Conservation (phyloP, 495 filamentous ascomycete genomes). For the Talaromyces stipitatus region DNA sequence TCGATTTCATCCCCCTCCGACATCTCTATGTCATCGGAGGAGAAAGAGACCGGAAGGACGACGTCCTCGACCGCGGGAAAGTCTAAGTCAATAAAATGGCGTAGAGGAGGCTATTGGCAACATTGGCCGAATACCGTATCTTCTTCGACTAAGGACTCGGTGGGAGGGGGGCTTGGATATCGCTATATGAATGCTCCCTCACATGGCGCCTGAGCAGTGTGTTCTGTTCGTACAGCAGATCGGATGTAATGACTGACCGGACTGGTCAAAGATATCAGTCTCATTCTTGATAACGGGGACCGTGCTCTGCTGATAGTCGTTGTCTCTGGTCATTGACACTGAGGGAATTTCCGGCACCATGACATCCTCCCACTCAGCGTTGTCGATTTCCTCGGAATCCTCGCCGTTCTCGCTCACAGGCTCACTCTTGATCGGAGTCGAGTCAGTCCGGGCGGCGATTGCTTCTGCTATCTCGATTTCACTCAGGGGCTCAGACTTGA, state of each 20-base stretch:
- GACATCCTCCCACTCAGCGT: background rate
- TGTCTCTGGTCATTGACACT: no score
- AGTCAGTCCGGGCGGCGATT: background rate
- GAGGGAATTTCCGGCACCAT: no score
- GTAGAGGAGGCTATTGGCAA: no score
- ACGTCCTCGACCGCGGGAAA: no score
- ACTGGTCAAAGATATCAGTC: no score
- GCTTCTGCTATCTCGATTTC: background rate
- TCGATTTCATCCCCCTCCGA: background rate
- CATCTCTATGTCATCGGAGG: background rate
- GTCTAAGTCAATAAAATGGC: no score
- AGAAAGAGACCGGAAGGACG: background rate
- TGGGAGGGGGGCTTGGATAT: background rate
- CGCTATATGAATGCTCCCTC: background rate
- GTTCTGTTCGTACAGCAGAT: no score
- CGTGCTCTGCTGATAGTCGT: no score
- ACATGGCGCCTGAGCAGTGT: no score
- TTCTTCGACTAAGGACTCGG: background rate
- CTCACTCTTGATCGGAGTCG: background rate
- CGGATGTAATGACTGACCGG: no score
- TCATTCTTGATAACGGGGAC: no score
- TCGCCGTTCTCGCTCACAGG: background rate
- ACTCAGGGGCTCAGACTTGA: background rate
- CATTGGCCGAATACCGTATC: background rate
- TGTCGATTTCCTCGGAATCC: background rate